Evolutionary conservation across 805 yeast species (phyloP).

Genomic region (Pichia insulana): DNA sequence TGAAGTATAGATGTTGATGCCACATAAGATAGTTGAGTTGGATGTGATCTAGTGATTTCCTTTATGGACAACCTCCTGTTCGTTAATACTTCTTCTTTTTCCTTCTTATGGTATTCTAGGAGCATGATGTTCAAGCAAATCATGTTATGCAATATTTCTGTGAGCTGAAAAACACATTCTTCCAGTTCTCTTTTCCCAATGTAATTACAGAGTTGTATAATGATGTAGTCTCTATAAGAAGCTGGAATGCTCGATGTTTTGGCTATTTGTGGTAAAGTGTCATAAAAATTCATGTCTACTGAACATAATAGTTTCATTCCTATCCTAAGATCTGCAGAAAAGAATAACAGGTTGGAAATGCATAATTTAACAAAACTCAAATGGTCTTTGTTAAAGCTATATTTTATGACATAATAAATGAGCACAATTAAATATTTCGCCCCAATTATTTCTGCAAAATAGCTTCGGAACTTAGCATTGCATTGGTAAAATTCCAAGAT

Average conservation of each 20-base stretch:
- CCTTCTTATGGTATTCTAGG: neutral
- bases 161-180: constrained; percentile 36
- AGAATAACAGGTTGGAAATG: constrained; percentile 42
- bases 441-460: constrained; percentile 35
- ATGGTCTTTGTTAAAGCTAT: constrained; percentile 31
- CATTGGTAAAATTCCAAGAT: constrained; percentile 74
- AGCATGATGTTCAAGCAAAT: constrained; percentile 31
- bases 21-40: constrained; percentile 39
- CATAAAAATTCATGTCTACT: constrained; percentile 34
- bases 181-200: constrained; percentile 29
- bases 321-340: constrained; percentile 32
- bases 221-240: constrained; percentile 57
- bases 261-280: constrained; percentile 44
- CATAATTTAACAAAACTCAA: constrained; percentile 40
- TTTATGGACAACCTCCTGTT: constrained; percentile 14
- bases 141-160: constrained; percentile 55
- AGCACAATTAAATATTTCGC: constrained; percentile 47
- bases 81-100: constrained; percentile 10
- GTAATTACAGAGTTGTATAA: constrained; percentile 42
- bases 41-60: constrained; percentile 7
- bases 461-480: constrained; percentile 46
- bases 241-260: constrained; percentile 31
- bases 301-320: constrained; percentile 36
- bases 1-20: constrained; percentile 41
- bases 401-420: constrained; percentile 48